Conservation (phyloP, 2,329 filamentous ascomycete genomes). For the Mycosphaerella sp. region DNA sequence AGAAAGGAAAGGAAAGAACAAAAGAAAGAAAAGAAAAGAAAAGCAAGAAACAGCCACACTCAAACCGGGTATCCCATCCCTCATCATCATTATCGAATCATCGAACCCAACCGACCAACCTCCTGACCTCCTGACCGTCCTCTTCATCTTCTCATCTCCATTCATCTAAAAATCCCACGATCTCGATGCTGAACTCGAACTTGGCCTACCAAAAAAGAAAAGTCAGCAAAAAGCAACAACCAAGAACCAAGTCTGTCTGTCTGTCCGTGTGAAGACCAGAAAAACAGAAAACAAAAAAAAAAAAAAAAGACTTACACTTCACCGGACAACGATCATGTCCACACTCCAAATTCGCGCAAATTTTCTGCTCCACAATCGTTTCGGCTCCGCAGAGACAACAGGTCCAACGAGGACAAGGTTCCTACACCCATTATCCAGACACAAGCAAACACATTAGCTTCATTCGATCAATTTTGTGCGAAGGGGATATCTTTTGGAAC, state of each 20-base stretch:
- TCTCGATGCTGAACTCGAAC: not conserved
- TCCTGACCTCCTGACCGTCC: not conserved
- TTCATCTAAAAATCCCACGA: not conserved
- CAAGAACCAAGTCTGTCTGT: too few relatives aligned
- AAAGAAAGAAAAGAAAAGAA: too few relatives aligned
- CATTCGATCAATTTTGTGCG: too few relatives aligned
- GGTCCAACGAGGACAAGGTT: conserved; percentile 25
- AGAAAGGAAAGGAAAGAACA: too few relatives aligned
- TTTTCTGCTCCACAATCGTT: conserved; percentile 28
- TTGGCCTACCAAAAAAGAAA: not conserved
- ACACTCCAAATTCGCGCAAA: conserved; percentile 27
- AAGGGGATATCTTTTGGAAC: too few relatives aligned
- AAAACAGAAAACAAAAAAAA: too few relatives aligned
- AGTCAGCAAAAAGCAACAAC: not conserved
- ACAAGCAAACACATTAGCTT: too few relatives aligned
- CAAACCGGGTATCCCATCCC: too few relatives aligned
- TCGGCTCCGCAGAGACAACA: conserved; percentile 25
- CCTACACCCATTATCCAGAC: not conserved
- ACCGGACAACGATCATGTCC: conserved; percentile 25
- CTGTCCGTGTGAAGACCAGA: too few relatives aligned
- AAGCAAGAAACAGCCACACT: too few relatives aligned
- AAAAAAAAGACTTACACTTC: not conserved
- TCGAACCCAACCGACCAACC: too few relatives aligned
- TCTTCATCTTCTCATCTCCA: not conserved
- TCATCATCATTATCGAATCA: too few relatives aligned